Percentiles rank a stretch among this genome's conserved stretches.
Evolutionary conservation across 2,329 filamentous ascomycete species (phyloP).

Genomic region (Paracorniculantispora psalliotae): DNA sequence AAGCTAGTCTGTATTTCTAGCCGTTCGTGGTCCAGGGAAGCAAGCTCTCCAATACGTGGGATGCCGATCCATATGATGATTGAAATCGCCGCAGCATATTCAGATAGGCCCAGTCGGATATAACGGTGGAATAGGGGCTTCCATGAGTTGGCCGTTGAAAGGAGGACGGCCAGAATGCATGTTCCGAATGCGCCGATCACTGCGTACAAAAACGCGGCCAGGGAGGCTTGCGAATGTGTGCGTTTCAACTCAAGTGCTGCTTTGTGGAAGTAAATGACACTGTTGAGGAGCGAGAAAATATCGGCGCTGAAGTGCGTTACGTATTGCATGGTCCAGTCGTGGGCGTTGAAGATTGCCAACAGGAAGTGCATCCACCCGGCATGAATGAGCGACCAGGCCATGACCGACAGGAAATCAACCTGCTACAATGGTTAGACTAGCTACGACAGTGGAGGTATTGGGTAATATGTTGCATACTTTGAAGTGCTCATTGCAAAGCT

Average conservation of each 20-base stretch:
- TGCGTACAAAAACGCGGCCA: constrained; percentile 61
- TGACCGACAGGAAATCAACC: constrained; percentile 59
- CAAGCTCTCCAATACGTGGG: constrained; percentile 56
- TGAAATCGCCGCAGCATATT: constrained; percentile 62
- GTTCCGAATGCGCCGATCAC: constrained; percentile 60
- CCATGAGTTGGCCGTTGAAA: constrained; percentile 59
- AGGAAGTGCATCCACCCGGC: constrained; percentile 61
- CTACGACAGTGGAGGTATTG: background rate
- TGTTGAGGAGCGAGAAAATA: constrained; percentile 62
- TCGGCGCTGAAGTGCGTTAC: constrained; percentile 63
- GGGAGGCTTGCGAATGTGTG: constrained; percentile 49
- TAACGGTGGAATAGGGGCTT: constrained; percentile 57
- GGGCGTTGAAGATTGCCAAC: constrained; percentile 61
- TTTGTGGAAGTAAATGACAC: constrained; percentile 65
- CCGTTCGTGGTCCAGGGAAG: constrained; percentile 51
- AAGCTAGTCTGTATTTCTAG: constrained; percentile 53
- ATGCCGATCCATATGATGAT: constrained; percentile 62
- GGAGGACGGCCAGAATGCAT: constrained; percentile 55
- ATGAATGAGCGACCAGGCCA: constrained; percentile 64
- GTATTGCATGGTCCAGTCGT: constrained; percentile 67
- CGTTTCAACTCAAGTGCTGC: constrained; percentile 59
- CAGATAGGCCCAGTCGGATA: constrained; percentile 54
- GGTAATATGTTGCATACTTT: constrained; percentile 32
- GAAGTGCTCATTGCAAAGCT: constrained; percentile 50
- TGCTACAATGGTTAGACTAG: constrained; percentile 21